Conservation (phyloP, 768 basidiomycete genomes). For the Clitopilus hobsonii region DNA sequence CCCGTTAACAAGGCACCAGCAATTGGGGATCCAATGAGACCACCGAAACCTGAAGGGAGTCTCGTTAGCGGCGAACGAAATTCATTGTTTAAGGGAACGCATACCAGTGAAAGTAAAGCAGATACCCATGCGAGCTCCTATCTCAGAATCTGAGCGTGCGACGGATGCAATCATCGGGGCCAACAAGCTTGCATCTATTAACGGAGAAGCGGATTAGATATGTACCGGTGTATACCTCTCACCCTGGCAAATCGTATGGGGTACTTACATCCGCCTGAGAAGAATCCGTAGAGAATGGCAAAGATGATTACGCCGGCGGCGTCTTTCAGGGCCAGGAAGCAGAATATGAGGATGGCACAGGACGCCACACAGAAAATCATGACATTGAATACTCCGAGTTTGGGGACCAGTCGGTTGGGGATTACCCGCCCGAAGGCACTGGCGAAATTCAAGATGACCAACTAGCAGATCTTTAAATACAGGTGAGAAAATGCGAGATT, state of each 20-base stretch:
- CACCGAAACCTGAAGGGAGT: constrained; percentile 28
- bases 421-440: constrained; percentile 43
- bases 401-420: constrained; percentile 35
- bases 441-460: constrained; percentile 49
- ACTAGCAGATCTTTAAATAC: constrained; percentile 16
- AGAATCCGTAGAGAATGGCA: constrained; percentile 41
- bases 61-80: constrained; percentile 17
- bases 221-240: too few relatives aligned
- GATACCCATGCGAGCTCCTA: constrained; percentile 53
- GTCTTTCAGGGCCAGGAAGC: constrained; percentile 34
- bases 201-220: neutral
- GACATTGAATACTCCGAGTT: constrained; percentile 36
- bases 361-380: constrained; percentile 26
- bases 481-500: neutral
- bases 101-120: constrained; percentile 43
- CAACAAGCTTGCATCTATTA: constrained; percentile 34
- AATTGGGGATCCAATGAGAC: constrained; percentile 49
- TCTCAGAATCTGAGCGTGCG: constrained; percentile 40
- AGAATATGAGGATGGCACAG: constrained; percentile 34
- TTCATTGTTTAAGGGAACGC: neutral
- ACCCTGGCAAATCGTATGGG: neutral
- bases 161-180: constrained; percentile 39
- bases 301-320: constrained; percentile 31
- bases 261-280: constrained; percentile 38
- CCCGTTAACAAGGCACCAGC: constrained; percentile 50